These are phyloP conservation scores for Stereocaulon alpinum DNA, from an alignment of 495 filamentous ascomycete species.

Conservation along the genomic window DNA sequence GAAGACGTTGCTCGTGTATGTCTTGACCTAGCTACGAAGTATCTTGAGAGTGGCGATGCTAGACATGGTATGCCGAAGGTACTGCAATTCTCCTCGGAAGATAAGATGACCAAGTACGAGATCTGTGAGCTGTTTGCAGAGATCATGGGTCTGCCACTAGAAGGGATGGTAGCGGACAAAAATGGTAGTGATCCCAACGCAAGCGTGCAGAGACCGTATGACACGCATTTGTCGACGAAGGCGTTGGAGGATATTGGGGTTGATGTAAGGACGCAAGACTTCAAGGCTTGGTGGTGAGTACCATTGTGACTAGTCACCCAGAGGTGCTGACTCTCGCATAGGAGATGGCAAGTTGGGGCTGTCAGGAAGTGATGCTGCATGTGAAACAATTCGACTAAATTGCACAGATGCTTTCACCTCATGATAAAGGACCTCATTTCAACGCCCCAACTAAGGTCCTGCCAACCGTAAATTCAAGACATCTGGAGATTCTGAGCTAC, in stretches of 20 bases:
- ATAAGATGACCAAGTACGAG: slow-evolving; percentile 82
- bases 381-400: too few species aligned
- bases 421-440: too few species aligned
- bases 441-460: too few species aligned
- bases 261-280: slow-evolving; percentile 63
- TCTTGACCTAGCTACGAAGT: slow-evolving; percentile 57
- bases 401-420: too few species aligned
- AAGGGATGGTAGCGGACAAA: slow-evolving; percentile 58
- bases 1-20: slow-evolving; percentile 81
- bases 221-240: slow-evolving; percentile 77
- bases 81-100: slow-evolving; percentile 82
- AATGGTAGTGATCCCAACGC: slow-evolving; percentile 68
- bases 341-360: slow-evolving; percentile 34
- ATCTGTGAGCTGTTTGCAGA: slow-evolving; percentile 74
- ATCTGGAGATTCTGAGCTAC: too few species aligned
- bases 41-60: slow-evolving; percentile 37
- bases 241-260: slow-evolving; percentile 66
- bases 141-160: slow-evolving; percentile 67
- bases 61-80: slow-evolving; percentile 49
- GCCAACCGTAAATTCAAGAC: too few species aligned
- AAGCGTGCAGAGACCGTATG: slow-evolving; percentile 71
- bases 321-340: slow-evolving; percentile 21
- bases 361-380: slow-evolving; percentile 27
- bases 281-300: slow-evolving; percentile 75
- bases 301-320: neutral